Evolutionary conservation across 257 asterid species (phyloP).

Genomic region (Solanum appendiculatum): DNA sequence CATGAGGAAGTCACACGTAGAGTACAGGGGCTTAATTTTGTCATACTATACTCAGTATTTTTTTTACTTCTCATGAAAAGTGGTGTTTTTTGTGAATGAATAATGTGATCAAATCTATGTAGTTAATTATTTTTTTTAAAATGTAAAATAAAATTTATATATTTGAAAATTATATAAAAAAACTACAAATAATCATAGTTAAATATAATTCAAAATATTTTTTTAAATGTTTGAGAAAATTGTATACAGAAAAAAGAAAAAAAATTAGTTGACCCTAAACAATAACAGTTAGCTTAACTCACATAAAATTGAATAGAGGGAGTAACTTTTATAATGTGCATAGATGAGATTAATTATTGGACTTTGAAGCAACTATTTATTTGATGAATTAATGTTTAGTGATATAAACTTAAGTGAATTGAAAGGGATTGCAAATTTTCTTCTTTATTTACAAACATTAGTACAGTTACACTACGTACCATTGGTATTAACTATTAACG

Average conservation of each 20-base stretch:
- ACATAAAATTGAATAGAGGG: not conserved
- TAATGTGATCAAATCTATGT: not conserved
- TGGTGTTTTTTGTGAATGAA: not conserved
- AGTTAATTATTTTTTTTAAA: too few species aligned
- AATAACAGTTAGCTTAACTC: not conserved
- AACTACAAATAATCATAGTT: not conserved
- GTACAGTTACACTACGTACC: not conserved
- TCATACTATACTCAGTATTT: not conserved
- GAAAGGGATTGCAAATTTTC: not conserved
- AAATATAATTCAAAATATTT: not conserved
- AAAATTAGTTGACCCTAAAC: not conserved
- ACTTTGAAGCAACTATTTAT: not conserved
- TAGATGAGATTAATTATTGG: not conserved
- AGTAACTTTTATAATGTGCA: not conserved
- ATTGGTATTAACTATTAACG: not conserved
- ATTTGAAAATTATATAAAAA: too few species aligned
- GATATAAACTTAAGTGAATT: not conserved
- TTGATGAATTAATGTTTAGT: not conserved
- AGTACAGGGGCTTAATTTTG: not conserved
- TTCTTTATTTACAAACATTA: not conserved
- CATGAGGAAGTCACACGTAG: not conserved
- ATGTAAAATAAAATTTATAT: too few species aligned
- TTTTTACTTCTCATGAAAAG: not conserved
- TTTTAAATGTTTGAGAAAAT: not conserved
- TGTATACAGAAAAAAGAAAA: not conserved